Evolutionary conservation across 1,139 yeast species (phyloP), one percentile per base, ranked within the genome.

Genomic region (Yamadazyma friedrichii): DNA sequence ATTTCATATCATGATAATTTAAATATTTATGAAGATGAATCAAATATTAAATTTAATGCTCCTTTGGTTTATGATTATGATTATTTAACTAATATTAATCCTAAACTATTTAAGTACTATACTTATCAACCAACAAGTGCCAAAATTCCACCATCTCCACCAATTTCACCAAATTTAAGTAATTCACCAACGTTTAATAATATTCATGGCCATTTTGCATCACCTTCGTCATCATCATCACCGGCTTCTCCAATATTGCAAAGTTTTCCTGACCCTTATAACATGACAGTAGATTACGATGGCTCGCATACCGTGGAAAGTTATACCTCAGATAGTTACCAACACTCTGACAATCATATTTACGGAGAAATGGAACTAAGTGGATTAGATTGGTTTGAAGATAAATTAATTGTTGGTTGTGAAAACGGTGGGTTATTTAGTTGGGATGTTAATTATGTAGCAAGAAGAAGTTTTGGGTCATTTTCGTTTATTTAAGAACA

Each of bases 41-140:
- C 42, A 9, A 31, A 37, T 15, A 38, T 43, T 6, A 42, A 47
- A 15, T 64, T 64, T 50, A 61, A 69, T 2, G 70, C 71, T 0
- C 76, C 78, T 6, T 56, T 72, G 49, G 76, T 72, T 20, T 72
- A 70, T 48, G 77, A 70, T 52, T 70, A 67, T 47, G 67, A 67
- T 38, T 71, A 70, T 44, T 53, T 71, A 30, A 58, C 69, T n/a
- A 58, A 62, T 42, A 57, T 53, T 17, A 68, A 67, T 46, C 73
- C 75, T 8, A 65, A 62, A 42, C 50, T 71, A 25, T 72, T 72
- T 54, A 67, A 65, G 43, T 61, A 67, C 37, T 70, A 56, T 46
- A 57, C 58, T 30, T 71, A 62, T 47, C 57, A 45, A 35, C 55
- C 53, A 2, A 42, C 42, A 3, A 33, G n/a, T 8, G 9, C 28